A percentile compares a stretch with the other conserved stretches of the same genome.
These are phyloP conservation scores for Furcasterigmium sp. DNA, from an alignment of 2,329 filamentous ascomycete species.

Conservation along the genomic window DNA sequence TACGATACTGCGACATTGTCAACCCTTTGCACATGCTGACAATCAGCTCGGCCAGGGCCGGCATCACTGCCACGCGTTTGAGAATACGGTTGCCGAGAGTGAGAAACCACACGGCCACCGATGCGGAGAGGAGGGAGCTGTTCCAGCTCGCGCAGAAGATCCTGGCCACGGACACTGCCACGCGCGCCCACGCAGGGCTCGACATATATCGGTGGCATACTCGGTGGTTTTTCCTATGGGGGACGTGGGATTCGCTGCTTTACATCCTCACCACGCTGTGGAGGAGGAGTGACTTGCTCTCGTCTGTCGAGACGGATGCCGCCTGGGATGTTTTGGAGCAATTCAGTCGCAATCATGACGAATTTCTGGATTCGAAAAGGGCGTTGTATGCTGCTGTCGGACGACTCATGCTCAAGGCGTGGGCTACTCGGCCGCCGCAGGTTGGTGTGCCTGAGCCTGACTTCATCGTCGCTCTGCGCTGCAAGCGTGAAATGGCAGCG, in stretches of 20 bases:
- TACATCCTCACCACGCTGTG: conserved; percentile 20
- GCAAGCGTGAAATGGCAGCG: too few species aligned
- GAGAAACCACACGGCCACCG: conserved; percentile 18
- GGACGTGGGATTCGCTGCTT: conserved; percentile 24
- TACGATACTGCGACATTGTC: conserved; percentile 37
- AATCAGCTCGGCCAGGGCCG: conserved; percentile 18
- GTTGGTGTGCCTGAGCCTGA: too few species aligned
- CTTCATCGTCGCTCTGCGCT: too few species aligned
- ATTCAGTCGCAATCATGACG: conserved; percentile 20
- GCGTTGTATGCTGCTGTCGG: conserved; percentile 22
- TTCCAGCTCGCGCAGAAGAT: conserved; percentile 29
- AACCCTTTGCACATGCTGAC: conserved; percentile 29
- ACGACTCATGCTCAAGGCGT: conserved; percentile 24
- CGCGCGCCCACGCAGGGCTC: conserved; percentile 16
- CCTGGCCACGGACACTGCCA: conserved; percentile 24
- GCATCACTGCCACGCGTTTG: conserved; percentile 18
- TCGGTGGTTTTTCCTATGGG: conserved; percentile 26
- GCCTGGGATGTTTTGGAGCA: conserved; percentile 19
- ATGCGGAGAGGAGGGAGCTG: conserved; percentile 15
- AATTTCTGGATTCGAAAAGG: conserved; percentile 19
- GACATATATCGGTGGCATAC: conserved; percentile 24
- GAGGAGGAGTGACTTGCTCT: conserved; percentile 14
- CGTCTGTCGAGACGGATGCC: conserved; percentile 7
- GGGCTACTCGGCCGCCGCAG: conserved; percentile 21
- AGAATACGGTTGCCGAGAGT: conserved; percentile 14